Evolutionary conservation across 352 stramenopile species (phyloP), one percentile per base, ranked within the genome.

Genomic region (Phytophthora pisi): DNA sequence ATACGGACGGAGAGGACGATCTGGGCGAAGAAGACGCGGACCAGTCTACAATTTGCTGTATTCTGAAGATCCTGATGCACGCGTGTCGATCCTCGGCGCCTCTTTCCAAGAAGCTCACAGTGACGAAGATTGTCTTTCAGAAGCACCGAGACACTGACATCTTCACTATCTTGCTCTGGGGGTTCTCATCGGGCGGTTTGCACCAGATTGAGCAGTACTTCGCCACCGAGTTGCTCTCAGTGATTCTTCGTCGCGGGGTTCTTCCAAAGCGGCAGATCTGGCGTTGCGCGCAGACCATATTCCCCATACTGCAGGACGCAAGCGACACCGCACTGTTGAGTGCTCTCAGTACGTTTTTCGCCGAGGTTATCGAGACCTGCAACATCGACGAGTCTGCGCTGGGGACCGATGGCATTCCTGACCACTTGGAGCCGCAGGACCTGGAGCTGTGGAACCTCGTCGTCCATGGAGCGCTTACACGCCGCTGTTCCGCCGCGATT

Each of bases 1-100:
- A 77, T 0, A 74, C 56, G 0, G 73, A 83, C 24, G 70, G 67
- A 36, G 73, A 85, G 8, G 64, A 77, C 2, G 69, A 78, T 4
- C 60, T 70, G 16, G 74, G 79, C 0, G 77, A 85, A 31, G 79
- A 91, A 51, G 82, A 91, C 24, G 77, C 76, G 2, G 78, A 90
- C 49, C 84, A 95, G 42, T 91, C 85, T 9, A 83, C 77, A 1
- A 74, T 89, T 2, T 86, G 79, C 46, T 93, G 85, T 34, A 83
- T 92, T 15, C 53, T 95, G 34, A 93, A 93, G 53, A 86, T 95
- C 13, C 63, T 95, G 5, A 51, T 89, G 20, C 84, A 95, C 42
- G 68, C 70, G 20, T 90, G 78, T 59, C 75, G 84, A 4, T 84
- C 83, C 8, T 95, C 87, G n/a, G 79, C 81, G 4, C 72, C 77